Base-by-base conservation (phyloP, 805 yeast species). In the Isabelozyma pseudorhagii region DNA sequence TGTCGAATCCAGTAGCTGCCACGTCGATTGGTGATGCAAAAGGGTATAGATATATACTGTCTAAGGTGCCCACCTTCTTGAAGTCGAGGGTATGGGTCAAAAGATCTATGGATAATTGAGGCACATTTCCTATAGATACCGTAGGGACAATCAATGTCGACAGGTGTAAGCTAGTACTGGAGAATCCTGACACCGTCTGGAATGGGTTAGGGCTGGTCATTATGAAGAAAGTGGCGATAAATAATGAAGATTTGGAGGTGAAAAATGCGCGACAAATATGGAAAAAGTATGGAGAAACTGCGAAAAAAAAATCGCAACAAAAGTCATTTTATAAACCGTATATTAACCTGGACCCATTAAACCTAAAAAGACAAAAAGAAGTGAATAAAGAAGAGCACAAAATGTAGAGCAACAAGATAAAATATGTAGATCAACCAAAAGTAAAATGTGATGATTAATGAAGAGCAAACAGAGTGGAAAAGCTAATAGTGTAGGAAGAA, bases 101-200 rank as follows among this genome's bases (percentile, higher is more conserved):
- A 29, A 92, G 71, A 64, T 92, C 98, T 5, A 80, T 66, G 0
- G 92, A 68, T 45, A 93, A 69, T 64, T 94, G 99, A 0, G 98
- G 96, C 3, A 91, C 86, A 59, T 93, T 94, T 7, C 96, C 98
- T 5, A 89, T 79, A 3, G 97, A 83, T 0, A 94, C 87, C 0
- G 91, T 68, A 0, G 98, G 98, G 1, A 94, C 40, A 0, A 93
- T 61, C n/a, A 87, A 68, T 1, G 75, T 75, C 1, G 80, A 66
- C 41, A 66, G 68, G 8, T 46, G 41, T 8, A 59, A 27, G n/a
- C 14, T 18, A 10, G 14, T 8, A 9, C 18, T 39, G 41, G 25
- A 17, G 41, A 39, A 15, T 9, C 18, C 25, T 1, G 41, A 10
- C 41, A 18, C 25, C 25, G 41, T 9, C 14, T 39, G 18, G 14